Percentiles rank a stretch among this genome's conserved stretches.
Evolutionary conservation across 306 rosid species (phyloP).

Genomic region (Leucaena leucocephala): DNA sequence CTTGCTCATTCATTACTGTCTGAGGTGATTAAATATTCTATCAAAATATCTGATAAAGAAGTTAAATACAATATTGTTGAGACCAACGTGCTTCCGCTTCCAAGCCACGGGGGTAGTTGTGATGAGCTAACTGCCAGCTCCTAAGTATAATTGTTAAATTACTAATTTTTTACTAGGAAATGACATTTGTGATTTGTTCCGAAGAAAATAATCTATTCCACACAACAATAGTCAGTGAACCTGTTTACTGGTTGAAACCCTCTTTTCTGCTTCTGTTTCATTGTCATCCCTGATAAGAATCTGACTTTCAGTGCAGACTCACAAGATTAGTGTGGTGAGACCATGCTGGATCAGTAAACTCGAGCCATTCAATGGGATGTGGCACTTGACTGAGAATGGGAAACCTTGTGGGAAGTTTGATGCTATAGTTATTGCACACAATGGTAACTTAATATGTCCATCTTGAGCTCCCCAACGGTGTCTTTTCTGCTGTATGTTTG

Average conservation of each 20-base stretch:
- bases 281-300: constrained; percentile 37
- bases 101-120: background rate
- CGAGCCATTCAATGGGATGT: constrained; percentile 92
- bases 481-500: constrained; percentile 22
- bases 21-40: constrained; percentile 48
- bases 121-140: background rate
- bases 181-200: constrained; percentile 2
- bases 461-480: background rate
- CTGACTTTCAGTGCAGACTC: constrained; percentile 53
- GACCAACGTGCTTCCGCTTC: background rate
- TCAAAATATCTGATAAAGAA: background rate
- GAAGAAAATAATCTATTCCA: background rate
- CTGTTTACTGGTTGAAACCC: background rate
- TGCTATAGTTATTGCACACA: constrained; percentile 91
- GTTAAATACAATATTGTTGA: constrained; percentile 1
- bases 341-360: constrained; percentile 91
- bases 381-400: constrained; percentile 94
- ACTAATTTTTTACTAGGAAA: background rate
- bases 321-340: constrained; percentile 70
- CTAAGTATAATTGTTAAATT: background rate
- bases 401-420: constrained; percentile 84
- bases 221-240: background rate
- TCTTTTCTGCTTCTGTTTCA: constrained; percentile 8
- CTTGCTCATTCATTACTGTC: constrained; percentile 82
- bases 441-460: constrained; percentile 54